Base-by-base conservation (phyloP, 768 basidiomycete genomes). In the Boletus edulis region DNA sequence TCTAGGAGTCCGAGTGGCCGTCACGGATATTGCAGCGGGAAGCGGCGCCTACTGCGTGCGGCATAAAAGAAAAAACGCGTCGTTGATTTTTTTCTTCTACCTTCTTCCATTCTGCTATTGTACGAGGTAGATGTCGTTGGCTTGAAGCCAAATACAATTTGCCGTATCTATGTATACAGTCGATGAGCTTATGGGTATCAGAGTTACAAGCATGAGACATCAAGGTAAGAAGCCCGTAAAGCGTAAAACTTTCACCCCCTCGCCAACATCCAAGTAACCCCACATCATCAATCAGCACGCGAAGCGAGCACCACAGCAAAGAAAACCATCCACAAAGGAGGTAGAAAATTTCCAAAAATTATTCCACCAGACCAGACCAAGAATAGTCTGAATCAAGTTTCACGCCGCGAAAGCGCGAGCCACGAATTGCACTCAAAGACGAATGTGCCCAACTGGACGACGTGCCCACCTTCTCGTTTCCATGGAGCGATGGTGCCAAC, bases 331-430 rank as follows among this genome's bases (percentile, higher is more conserved):
- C 53, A 55, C 64, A 27, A 65, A 60, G 54, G 56, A 62, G 52
- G 52, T 12, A 27, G 17, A 31, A 3, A n/a, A 17, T 43, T 29
- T 29, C 54, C 56, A 61, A 63, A 64, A 60, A 60, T 49, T 55
- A 11, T 9, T 29, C 12, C 15, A 24, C n/a, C 52, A 45, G 55
- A 61, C 65, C 65, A 66, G 64, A 12, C 46, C 61, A 20, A 66
- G 59, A 66, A 39, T 57, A 59, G 62, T 59, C 67, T 58, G 67
- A 68, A 54, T 64, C 57, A 55, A 55, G 59, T 65, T 67, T 58
- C 63, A 52, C 66, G 42, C 58, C 14, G 8, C 52, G 18, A 41
- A 37, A 39, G 46, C 59, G 55, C 18, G 58, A 47, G 60, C 67
- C 64, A 56, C 67, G 54, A 66, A 64, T 52, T 40, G 58, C 54